Evolutionary conservation across 768 basidiomycete genomes (phyloP), one percentile per base, ranked within the genome.

Genomic region (Mrakia blollopis): DNA sequence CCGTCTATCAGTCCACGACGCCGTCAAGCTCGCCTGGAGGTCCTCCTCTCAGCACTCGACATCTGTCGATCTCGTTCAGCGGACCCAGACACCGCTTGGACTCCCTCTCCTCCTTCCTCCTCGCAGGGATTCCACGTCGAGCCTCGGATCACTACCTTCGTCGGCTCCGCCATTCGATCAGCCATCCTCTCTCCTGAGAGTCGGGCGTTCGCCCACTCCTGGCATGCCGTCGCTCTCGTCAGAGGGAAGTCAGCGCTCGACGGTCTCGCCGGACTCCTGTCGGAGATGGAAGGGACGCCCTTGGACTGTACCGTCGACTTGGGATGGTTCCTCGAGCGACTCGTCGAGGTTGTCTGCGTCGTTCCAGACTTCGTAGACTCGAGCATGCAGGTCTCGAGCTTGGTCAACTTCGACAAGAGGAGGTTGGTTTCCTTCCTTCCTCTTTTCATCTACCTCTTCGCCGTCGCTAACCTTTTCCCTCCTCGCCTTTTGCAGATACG

Each of bases 331-430:
- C 82, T 94, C 76, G 92, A 94, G 82, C 88, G 91, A 62, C 88
- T 93, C 83, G 84, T 93, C 50, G 92, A 93, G 81, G 85, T 93
- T 67, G 88, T 93, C 77, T 89, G 89, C 37, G 87, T 89, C 18
- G 73, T 74, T 72, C 89, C 91, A 5, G 91, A 94, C 81, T 85
- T 89, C 23, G 83, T 92, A 11, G 87, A 89, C 67, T 86, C 88
- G 23, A 81, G 86, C 0, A 81, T 85, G n/a, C 86, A 87, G 50
- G 88, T 89, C 78, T 86, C 86, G 61, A 86, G 85, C 52, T 87
- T 93, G 52, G 87, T 94, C 63, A 93, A 92, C 81, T 88, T 92
- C 79, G 90, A 92, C 79, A 94, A 94, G 81, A 87, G 92, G 79
- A 88, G 92, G 92, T 91, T 80, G 75, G 87, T 41, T 50, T 30